phyloP scores from a whole-genome alignment of 2,329 filamentous ascomycete species.

The Aspergillus versicolor region DNA sequence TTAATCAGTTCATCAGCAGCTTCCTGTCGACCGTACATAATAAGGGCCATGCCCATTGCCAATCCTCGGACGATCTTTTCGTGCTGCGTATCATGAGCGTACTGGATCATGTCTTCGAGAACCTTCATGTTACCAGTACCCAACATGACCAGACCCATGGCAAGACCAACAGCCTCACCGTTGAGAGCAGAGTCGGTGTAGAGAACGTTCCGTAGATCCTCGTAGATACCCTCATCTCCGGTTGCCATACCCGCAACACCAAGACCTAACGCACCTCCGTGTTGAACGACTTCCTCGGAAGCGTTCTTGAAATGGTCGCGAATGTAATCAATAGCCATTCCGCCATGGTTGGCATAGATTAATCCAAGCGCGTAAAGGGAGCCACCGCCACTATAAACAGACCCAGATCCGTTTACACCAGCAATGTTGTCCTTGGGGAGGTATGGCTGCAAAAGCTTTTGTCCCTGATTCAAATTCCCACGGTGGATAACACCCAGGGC shows the following conservation, averaged over 20 bases:
- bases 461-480: constrained; percentile 88
- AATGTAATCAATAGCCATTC: constrained; percentile 64
- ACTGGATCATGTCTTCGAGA: constrained; percentile 94
- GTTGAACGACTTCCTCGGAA: constrained; percentile 80
- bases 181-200: constrained; percentile 95
- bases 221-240: constrained; percentile 84
- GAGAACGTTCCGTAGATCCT: constrained; percentile 83
- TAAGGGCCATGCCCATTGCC: constrained; percentile 93
- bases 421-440: constrained; percentile 67
- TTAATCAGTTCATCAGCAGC: constrained; percentile 93
- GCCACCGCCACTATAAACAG: constrained; percentile 92
- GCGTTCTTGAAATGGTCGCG: constrained; percentile 51
- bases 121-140: constrained; percentile 95
- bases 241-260: constrained; percentile 98
- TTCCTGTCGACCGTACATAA: constrained; percentile 97
- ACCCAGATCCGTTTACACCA: constrained; percentile 72
- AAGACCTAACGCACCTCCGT: constrained; percentile 90
- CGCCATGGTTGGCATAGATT: constrained; percentile 96
- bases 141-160: constrained; percentile 98
- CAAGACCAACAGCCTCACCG: constrained; percentile 89
- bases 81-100: constrained; percentile 95
- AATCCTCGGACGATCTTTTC: constrained; percentile 98
- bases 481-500: constrained; percentile 95
- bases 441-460: constrained; percentile 92
- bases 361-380: constrained; percentile 93